A percentile compares a stretch with the other conserved stretches of the same genome.
phyloP scores from a whole-genome alignment of 305 asterid genomes.

The Rubia tinctorum region DNA sequence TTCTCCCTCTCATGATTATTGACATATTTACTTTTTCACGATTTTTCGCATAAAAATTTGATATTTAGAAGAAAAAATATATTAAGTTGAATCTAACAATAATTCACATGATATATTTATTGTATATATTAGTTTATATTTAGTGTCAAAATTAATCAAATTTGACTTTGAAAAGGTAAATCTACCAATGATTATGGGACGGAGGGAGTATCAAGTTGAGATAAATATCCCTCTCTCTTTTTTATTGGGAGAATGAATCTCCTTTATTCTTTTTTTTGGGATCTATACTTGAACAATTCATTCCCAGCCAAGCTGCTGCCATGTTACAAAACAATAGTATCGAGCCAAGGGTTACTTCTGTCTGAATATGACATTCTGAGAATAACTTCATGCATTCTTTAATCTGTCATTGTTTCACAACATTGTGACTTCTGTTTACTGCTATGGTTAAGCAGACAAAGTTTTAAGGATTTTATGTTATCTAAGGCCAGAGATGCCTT shows the following conservation, averaged over 20 bases:
- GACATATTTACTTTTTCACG: too few species aligned
- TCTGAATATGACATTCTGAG: background rate
- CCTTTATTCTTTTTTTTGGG: background rate
- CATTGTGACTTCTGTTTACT: background rate
- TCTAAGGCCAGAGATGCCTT: conserved; percentile 1
- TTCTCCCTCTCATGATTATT: too few species aligned
- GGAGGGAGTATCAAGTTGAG: too few species aligned
- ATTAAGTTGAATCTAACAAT: too few species aligned
- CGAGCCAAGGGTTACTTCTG: background rate
- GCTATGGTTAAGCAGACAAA: background rate
- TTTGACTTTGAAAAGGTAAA: too few species aligned
- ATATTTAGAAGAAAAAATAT: too few species aligned
- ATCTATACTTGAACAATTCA: background rate
- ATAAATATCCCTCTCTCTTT: background rate
- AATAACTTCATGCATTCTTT: background rate
- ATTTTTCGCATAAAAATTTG: too few species aligned
- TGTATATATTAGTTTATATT: too few species aligned
- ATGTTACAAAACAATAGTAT: conserved; percentile 1
- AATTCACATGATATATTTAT: too few species aligned
- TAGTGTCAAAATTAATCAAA: too few species aligned
- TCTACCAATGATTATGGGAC: too few species aligned
- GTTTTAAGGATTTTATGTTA: background rate
- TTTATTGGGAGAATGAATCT: background rate
- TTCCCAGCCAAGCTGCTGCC: background rate
- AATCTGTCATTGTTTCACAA: conserved; percentile 3